Conservation (phyloP, 2,329 filamentous ascomycete genomes). For the Teratosphaeriaceae sp. region DNA sequence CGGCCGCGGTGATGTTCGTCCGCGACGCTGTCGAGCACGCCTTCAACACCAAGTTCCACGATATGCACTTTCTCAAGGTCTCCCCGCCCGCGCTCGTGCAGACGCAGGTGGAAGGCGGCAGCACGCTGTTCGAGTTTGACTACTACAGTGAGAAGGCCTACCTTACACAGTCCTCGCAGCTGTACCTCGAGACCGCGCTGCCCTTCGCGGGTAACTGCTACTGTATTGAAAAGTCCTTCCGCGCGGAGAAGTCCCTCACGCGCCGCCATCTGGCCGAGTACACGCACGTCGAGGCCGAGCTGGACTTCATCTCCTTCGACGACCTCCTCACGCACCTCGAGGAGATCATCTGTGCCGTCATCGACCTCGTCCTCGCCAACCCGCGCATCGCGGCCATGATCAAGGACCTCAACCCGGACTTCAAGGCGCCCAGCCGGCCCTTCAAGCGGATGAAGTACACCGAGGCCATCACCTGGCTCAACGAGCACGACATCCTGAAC, state of each 20-base stretch:
- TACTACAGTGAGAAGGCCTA: conserved; percentile 90
- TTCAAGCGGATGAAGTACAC: conserved; percentile 94
- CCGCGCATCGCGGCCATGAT: conserved; percentile 65
- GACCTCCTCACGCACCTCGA: conserved; percentile 86
- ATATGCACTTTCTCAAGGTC: conserved; percentile 72
- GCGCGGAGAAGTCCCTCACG: conserved; percentile 91
- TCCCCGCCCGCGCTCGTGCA: conserved; percentile 86
- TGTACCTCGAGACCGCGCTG: conserved; percentile 93
- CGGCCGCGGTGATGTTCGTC: conserved; percentile 81
- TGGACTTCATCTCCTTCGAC: conserved; percentile 91
- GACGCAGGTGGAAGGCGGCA: conserved; percentile 89
- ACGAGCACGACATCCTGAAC: conserved; percentile 83
- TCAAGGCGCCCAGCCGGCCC: conserved; percentile 71
- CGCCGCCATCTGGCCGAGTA: conserved; percentile 93
- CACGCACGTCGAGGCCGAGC: conserved; percentile 91
- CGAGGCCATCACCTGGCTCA: conserved; percentile 91
- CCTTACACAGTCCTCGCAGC: conserved; percentile 92
- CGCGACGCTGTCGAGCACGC: conserved; percentile 73
- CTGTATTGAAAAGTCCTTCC: conserved; percentile 98
- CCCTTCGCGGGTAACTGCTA: conserved; percentile 91
- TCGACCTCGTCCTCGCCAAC: conserved; percentile 70
- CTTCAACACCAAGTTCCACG: conserved; percentile 72
- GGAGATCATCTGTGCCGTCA: conserved; percentile 76
- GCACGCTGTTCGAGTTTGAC: conserved; percentile 81
- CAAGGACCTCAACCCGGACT: conserved; percentile 84